Evolutionary conservation across 495 filamentous ascomycete genomes (phyloP).

Genomic region (Aspergillus egyptiacus): DNA sequence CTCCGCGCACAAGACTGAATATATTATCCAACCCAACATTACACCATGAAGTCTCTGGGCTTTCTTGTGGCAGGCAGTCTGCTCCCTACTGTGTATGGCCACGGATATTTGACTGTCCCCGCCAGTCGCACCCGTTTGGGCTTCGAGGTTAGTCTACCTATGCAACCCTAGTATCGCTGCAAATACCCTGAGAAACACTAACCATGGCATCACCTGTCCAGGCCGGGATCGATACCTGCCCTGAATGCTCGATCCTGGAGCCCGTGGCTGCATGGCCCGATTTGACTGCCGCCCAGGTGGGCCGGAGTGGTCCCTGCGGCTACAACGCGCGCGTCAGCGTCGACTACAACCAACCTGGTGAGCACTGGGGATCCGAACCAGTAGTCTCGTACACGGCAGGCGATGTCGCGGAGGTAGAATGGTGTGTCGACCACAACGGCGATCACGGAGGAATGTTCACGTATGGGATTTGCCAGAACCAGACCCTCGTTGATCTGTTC

Average conservation of each 20-base stretch:
- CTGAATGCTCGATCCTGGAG: slow-evolving; percentile 53
- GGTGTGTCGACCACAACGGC: slow-evolving; percentile 55
- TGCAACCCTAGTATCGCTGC: neutral
- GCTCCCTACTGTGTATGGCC: slow-evolving; percentile 10
- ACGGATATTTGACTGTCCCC: slow-evolving; percentile 45
- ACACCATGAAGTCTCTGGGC: neutral
- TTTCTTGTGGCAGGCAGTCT: neutral
- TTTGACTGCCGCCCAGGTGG: slow-evolving; percentile 39
- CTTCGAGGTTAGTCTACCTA: slow-evolving; percentile 30
- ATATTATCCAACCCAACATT: too few relatives aligned
- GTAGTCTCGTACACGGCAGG: slow-evolving; percentile 44
- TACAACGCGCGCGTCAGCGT: slow-evolving; percentile 51
- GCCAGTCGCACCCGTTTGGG: slow-evolving; percentile 44
- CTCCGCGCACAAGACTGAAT: too few relatives aligned
- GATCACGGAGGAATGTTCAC: slow-evolving; percentile 57
- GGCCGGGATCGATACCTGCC: slow-evolving; percentile 48
- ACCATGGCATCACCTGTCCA: slow-evolving; percentile 17
- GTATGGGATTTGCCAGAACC: slow-evolving; percentile 51
- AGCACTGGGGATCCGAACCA: slow-evolving; percentile 38
- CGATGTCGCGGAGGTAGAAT: slow-evolving; percentile 45
- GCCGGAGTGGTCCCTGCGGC: slow-evolving; percentile 49
- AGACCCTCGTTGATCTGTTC: slow-evolving; percentile 47
- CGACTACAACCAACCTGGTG: slow-evolving; percentile 49
- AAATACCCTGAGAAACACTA: neutral
- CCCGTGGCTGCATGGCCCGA: slow-evolving; percentile 49